Conservation (phyloP, 176 grass and related monocot species). For the Zoysia japonica region DNA sequence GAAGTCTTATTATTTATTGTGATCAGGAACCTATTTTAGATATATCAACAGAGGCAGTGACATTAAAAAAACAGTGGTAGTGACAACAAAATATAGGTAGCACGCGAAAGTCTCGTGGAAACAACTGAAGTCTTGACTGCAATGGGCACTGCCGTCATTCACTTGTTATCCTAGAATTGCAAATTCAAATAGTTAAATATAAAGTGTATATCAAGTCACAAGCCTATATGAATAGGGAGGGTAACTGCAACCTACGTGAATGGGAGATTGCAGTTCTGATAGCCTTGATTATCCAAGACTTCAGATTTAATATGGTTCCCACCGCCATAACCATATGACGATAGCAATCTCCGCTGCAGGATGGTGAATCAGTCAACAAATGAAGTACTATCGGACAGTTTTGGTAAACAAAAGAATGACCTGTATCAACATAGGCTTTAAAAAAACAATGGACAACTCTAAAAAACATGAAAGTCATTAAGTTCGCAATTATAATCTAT, state of each 20-base stretch:
- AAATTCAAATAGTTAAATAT: constrained; percentile 14
- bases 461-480: not conserved
- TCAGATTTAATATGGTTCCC: constrained; percentile 46
- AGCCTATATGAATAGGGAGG: not conserved
- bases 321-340: constrained; percentile 40
- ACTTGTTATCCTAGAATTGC: constrained; percentile 49
- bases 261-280: constrained; percentile 49
- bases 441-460: not conserved
- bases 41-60: too few relatives aligned
- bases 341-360: constrained; percentile 62
- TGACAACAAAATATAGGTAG: not conserved
- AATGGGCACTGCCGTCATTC: constrained; percentile 22
- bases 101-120: constrained; percentile 32
- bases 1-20: too few relatives aligned
- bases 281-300: constrained; percentile 50
- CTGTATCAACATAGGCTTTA: not conserved
- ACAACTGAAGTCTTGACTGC: constrained; percentile 31
- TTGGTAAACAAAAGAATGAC: constrained; percentile 10
- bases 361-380: constrained; percentile 3
- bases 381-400: not conserved
- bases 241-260: constrained; percentile 50
- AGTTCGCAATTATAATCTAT: not conserved
- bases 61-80: too few relatives aligned
- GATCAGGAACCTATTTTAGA: too few relatives aligned
- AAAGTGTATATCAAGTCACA: not conserved